Evolutionary conservation across 73 alveolate genomes (phyloP).

Genomic region (Stentor coeruleus): DNA sequence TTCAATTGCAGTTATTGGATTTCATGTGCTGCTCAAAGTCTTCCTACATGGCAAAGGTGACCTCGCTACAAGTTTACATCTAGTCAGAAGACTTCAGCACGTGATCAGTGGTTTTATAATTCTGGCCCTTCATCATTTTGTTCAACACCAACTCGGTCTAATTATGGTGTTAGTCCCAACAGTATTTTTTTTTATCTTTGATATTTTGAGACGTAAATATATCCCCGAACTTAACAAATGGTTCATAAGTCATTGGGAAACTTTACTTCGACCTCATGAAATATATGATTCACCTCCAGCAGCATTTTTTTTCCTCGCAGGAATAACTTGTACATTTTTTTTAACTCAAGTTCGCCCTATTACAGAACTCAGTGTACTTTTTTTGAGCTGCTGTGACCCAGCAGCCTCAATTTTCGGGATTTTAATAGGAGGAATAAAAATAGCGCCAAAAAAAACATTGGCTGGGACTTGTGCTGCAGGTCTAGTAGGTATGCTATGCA

Average conservation of each 20-base stretch:
- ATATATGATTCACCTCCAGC: background rate
- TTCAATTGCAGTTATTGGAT: background rate
- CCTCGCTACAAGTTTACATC: background rate
- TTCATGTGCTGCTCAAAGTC: background rate
- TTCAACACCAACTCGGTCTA: background rate
- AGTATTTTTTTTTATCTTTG: background rate
- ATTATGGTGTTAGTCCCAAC: background rate
- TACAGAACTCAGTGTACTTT: background rate
- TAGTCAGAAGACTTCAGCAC: conserved; percentile 17
- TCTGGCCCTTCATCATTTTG: background rate
- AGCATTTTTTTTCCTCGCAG: conserved; percentile 4
- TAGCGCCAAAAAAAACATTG: background rate
- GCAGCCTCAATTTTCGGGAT: conserved; percentile 11
- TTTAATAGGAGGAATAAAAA: background rate
- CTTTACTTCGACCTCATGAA: conserved; percentile 14
- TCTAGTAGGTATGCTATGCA: background rate
- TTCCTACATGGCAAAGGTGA: conserved; percentile 3
- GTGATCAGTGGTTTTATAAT: background rate
- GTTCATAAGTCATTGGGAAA: conserved; percentile 7
- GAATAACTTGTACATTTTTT: background rate
- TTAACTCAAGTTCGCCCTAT: background rate
- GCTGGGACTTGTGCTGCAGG: conserved; percentile 20
- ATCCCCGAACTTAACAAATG: background rate
- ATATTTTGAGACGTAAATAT: background rate
- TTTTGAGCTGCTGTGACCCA: background rate